Conservation (phyloP, 2,329 filamentous ascomycete species). For the Dichotomopilus funicola region DNA sequence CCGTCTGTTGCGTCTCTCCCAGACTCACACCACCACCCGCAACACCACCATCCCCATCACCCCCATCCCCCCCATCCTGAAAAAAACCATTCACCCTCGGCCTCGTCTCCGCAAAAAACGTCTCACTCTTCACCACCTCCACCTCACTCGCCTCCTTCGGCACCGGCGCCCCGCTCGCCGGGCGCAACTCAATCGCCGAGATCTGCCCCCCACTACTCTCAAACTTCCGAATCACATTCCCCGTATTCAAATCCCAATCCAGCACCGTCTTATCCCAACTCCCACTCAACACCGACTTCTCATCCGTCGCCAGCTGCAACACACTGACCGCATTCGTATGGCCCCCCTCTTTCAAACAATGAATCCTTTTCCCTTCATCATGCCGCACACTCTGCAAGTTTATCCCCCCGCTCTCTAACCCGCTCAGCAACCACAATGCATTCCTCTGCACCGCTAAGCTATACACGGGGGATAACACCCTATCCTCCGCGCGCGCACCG, state of each 20-base stretch:
- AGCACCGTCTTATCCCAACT: slow-evolving; percentile 94
- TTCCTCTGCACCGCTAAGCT: slow-evolving; percentile 86
- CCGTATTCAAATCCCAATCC: slow-evolving; percentile 92
- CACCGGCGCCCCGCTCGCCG: slow-evolving; percentile 66
- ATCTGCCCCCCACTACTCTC: slow-evolving; percentile 76
- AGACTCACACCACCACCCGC: too few relatives aligned
- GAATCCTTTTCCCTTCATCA: slow-evolving; percentile 86
- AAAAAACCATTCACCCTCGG: slow-evolving; percentile 50
- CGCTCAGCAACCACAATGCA: slow-evolving; percentile 85
- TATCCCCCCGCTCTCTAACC: slow-evolving; percentile 83
- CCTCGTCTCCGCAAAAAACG: slow-evolving; percentile 63
- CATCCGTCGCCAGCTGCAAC: slow-evolving; percentile 72
- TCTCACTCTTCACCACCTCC: slow-evolving; percentile 49
- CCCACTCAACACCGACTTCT: slow-evolving; percentile 80
- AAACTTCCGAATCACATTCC: slow-evolving; percentile 68
- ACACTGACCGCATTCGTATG: slow-evolving; percentile 92
- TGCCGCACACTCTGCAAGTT: slow-evolving; percentile 91
- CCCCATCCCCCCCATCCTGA: slow-evolving; percentile 23
- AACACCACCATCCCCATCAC: too few relatives aligned
- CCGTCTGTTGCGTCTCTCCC: slow-evolving; percentile 21
- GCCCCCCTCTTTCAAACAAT: slow-evolving; percentile 57
- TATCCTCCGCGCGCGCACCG: slow-evolving; percentile 45
- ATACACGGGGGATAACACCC: slow-evolving; percentile 80
- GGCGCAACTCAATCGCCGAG: slow-evolving; percentile 78
- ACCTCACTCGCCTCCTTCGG: slow-evolving; percentile 64